Evolutionary conservation across 805 yeast species (phyloP).

Genomic region (Lipomyces sp.): DNA sequence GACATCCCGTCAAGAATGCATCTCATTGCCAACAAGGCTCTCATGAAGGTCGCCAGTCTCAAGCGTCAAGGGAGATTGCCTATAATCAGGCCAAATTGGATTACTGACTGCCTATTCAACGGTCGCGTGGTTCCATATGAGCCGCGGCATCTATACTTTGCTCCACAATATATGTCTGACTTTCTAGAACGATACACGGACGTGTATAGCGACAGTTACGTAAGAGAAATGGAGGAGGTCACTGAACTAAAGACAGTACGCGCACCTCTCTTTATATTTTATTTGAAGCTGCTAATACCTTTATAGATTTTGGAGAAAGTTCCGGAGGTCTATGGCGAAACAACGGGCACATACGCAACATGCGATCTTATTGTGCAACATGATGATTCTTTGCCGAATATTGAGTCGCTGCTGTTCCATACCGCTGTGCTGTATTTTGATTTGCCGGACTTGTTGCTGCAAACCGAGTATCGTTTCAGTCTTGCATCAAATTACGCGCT

Average conservation of each 20-base stretch:
- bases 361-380: slow-evolving; percentile 26
- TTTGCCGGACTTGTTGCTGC: background rate
- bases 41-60: slow-evolving; percentile 43
- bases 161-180: slow-evolving; percentile 37
- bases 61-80: slow-evolving; percentile 49
- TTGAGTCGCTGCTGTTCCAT: slow-evolving; percentile 29
- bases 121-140: slow-evolving; percentile 51
- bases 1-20: background rate
- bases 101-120: slow-evolving; percentile 58
- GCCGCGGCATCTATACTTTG: slow-evolving; percentile 53
- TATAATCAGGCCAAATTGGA: slow-evolving; percentile 67
- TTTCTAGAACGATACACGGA: slow-evolving; percentile 47
- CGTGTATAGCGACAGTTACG: slow-evolving; percentile 59
- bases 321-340: too few relatives aligned
- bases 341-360: too few relatives aligned
- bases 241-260: slow-evolving; percentile 28
- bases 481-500: slow-evolving; percentile 9
- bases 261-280: background rate
- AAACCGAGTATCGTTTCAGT: background rate
- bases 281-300: background rate
- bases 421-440: slow-evolving; percentile 10
- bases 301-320: background rate
- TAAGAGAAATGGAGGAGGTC: slow-evolving; percentile 35
- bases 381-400: slow-evolving; percentile 36
- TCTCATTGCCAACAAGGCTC: slow-evolving; percentile 32